Percentiles rank a stretch among this genome's conserved stretches.
phyloP scores from a whole-genome alignment of 176 grass and related monocot genomes.

The Cenchrus fungigraminus region DNA sequence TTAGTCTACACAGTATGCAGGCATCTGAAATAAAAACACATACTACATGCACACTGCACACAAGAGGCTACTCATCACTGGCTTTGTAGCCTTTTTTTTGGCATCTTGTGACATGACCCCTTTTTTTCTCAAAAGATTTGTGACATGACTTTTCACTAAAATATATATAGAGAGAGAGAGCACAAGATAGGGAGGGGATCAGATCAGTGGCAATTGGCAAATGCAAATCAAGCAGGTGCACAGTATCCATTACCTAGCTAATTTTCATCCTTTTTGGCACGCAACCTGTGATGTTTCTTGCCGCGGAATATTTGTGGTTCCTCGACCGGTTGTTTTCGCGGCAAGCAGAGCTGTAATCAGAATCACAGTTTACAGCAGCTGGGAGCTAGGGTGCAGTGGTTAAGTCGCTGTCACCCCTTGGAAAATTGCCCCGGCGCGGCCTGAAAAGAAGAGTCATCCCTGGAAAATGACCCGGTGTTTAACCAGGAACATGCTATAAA shows the following conservation, averaged over 20 bases:
- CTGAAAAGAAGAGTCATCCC: slow-evolving; percentile 13
- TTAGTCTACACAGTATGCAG: background rate
- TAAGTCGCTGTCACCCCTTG: slow-evolving; percentile 31
- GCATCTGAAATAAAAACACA: slow-evolving; percentile 23
- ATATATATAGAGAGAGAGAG: background rate
- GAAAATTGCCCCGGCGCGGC: background rate
- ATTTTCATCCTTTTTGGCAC: slow-evolving; percentile 26
- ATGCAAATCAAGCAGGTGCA: slow-evolving; percentile 4
- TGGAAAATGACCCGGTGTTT: slow-evolving; percentile 38
- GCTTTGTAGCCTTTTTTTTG: slow-evolving; percentile 32
- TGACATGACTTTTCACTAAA: slow-evolving; percentile 1
- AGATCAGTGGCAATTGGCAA: slow-evolving; percentile 30
- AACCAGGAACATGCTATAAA: slow-evolving; percentile 4
- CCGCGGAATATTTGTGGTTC: background rate
- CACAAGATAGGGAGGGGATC: background rate
- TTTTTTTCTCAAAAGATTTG: background rate
- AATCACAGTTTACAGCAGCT: background rate
- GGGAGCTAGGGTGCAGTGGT: background rate
- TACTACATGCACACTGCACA: background rate
- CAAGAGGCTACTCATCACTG: background rate
- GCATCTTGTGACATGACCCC: background rate
- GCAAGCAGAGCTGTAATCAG: background rate
- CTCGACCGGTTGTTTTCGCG: slow-evolving; percentile 22
- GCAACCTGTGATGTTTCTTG: slow-evolving; percentile 23
- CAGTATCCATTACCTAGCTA: background rate